Evolutionary conservation across 2,329 filamentous ascomycete genomes (phyloP), one percentile per base, ranked within the genome.

Genomic region (Epichloe bromicola): DNA sequence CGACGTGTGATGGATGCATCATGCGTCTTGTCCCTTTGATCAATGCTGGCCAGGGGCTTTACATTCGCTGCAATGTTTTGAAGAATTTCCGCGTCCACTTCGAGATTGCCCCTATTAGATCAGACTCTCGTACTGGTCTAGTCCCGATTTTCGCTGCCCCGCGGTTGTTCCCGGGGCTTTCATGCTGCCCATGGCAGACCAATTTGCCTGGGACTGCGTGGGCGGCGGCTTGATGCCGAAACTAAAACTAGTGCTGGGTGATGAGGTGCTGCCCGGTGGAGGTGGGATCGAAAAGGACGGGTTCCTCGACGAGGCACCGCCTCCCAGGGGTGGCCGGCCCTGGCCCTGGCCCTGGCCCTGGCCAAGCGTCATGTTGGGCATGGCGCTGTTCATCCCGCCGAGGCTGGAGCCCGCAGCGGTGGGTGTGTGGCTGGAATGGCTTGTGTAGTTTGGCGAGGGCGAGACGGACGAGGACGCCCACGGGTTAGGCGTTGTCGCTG

Each of bases 121-220:
- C 57, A 86, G 62, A 67, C 82, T 85, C 64, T 82, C 76, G 56
- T 85, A 86, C 67, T 81, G 82, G 65, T 83, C 80, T 66, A 85
- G 68, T 0, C 81, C 80, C 5, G 74, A 73, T 58, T 72, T 52
- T 52, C 64, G 66, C 51, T 67, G 64, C 42, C 52, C 53, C 33
- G 57, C 52, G 17, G 56, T 54, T 19, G 56, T 43, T 57, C 58
- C 36, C 58, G 53, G 23, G 60, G 52, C 48, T 8, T 38, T 37
- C 40, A 19, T 4, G 12, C 14, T 42, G 45, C 46, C 48, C 34
- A 20, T 17, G 8, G 26, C 17, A 20, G 47, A 42, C 47, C 30
- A 43, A 11, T 14, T 36, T 20, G 17, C 15, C 17, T 51, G 48
- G 20, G 38, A 26, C 12, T 34, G 43, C 1, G 65, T 63, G 1